A percentile compares a stretch with the other conserved stretches of the same genome.
Conservation (phyloP, 73 alveolate genomes). For the Paramecium bursaria region DNA sequence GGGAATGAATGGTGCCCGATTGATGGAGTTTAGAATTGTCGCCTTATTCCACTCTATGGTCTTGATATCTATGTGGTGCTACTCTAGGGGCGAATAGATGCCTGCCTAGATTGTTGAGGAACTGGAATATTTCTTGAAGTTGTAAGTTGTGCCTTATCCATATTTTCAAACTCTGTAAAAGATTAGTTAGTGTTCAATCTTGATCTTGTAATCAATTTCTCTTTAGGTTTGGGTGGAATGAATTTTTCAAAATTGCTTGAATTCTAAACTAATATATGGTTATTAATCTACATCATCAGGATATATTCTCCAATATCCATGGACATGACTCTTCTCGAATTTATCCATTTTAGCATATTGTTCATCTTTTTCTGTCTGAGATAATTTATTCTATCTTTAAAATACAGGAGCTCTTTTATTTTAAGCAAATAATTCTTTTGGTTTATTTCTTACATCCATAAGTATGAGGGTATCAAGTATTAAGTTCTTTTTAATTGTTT, state of each 20-base stretch:
- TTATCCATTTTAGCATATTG: slow-evolving; percentile 14
- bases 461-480: slow-evolving; percentile 77
- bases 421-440: slow-evolving; percentile 70
- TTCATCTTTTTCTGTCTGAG: slow-evolving; percentile 21
- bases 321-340: slow-evolving; percentile 48
- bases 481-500: slow-evolving; percentile 73
- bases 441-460: slow-evolving; percentile 72
- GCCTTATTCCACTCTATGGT: too few species aligned
- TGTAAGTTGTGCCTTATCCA: too few species aligned
- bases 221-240: slow-evolving; percentile 55
- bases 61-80: too few species aligned
- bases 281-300: slow-evolving; percentile 59
- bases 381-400: slow-evolving; percentile 57
- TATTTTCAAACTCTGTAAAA: too few species aligned
- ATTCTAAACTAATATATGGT: not conserved
- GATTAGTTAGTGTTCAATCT: too few species aligned
- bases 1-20: too few species aligned
- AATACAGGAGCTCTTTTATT: slow-evolving; percentile 65
- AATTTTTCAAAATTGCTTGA: slow-evolving; percentile 29
- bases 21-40: too few species aligned
- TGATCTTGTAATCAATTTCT: too few species aligned
- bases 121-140: too few species aligned
- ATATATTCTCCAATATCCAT: slow-evolving; percentile 55
- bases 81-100: too few species aligned
- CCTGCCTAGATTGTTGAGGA: too few species aligned